phyloP scores from a whole-genome alignment of 768 basidiomycete genomes.

The Phylloporus rhodoxanthus region DNA sequence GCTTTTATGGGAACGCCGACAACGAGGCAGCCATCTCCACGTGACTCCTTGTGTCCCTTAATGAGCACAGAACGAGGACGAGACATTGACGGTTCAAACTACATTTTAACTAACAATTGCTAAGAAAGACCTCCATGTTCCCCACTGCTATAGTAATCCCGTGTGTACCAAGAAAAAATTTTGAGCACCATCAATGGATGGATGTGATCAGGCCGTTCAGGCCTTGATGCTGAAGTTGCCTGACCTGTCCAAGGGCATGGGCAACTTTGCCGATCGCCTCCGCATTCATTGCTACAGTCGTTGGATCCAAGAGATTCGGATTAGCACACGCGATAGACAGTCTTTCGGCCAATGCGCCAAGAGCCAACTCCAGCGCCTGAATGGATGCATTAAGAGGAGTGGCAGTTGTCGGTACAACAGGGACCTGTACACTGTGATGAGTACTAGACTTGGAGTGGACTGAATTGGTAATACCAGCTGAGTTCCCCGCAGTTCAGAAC shows the following conservation, averaged over 20 bases:
- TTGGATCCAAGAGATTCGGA: constrained; percentile 37
- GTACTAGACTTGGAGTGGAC: background rate
- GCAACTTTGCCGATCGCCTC: constrained; percentile 65
- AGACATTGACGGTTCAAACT: background rate
- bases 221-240: constrained; percentile 45
- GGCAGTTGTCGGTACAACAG: constrained; percentile 10
- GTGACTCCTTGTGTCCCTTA: background rate
- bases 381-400: constrained; percentile 29
- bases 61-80: constrained; percentile 12
- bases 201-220: constrained; percentile 7
- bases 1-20: constrained; percentile 23
- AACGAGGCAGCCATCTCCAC: constrained; percentile 24
- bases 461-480: constrained; percentile 11
- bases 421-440: constrained; percentile 14
- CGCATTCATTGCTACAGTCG: constrained; percentile 51
- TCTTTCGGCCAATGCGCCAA: constrained; percentile 48
- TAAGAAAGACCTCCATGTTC: background rate
- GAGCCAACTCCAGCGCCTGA: constrained; percentile 46
- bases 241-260: constrained; percentile 55
- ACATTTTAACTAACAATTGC: background rate
- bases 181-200: constrained; percentile 2
- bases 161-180: background rate
- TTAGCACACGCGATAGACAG: constrained; percentile 41
- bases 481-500: constrained; percentile 13
- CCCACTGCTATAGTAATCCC: background rate